Base-by-base conservation (phyloP, 78 protist genomes). In the Dictyostelium purpureum region DNA sequence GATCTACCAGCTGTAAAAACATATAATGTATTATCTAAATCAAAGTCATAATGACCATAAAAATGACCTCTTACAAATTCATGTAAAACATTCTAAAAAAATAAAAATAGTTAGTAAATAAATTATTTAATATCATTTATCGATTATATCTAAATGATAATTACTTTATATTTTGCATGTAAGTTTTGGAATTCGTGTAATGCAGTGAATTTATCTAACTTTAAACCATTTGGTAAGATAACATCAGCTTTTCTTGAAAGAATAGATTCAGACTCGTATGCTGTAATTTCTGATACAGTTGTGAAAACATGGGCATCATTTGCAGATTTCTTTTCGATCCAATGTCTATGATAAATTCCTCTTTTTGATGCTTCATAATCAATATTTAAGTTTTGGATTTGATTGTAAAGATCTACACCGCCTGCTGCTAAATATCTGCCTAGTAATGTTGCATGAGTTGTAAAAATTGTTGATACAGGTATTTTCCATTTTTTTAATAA, bases 391-490 rank as follows among this genome's bases (percentile, higher is more conserved):
- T 42, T 1, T 38, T 70, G 70, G 52, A 97, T 69, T 59, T 66
- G 75, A 70, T 79, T 77, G 94, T 97, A 97, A 63, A 97, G 91
- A 66, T 97, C 98, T 26, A 76, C 71, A 21, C 89, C 83, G 37
- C 97, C 97, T 4, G 98, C 98, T 47, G 93, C 83, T 70, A 97
- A 69, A 67, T 96, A 97, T 18, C 98, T 71, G 37, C 97, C 98
- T 7, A 97, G 89, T 49, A 97, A 67, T 2, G 98, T 97, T 12
- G 98, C 98, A 77, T 97, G 98, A 1, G 98, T 97, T 28, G 98
- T 97, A 73, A 97, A 97, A 57, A 96, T 61, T 9, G 98, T 96
- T 12, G 96, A 96, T 26, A 95, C 43, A 1, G 61, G 77, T 10
- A 94, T 33, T 14, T n/a, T 38, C 83, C 96, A 88, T 33, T 38